These are phyloP conservation scores for Zygosaccharomyces sapae DNA, from an alignment of 1,139 yeast genomes.

Conservation along the genomic window DNA sequence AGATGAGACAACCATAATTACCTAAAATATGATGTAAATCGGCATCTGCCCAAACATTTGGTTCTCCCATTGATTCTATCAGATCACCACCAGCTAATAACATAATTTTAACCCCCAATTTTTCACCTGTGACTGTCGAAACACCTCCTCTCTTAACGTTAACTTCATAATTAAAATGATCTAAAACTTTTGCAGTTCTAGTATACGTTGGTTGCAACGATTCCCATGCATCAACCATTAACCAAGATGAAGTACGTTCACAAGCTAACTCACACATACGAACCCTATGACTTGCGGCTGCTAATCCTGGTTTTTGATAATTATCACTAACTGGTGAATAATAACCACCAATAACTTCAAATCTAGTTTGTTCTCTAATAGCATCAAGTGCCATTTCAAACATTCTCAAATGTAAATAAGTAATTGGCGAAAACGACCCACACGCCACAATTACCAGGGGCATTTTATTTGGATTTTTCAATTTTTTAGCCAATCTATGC, in stretches of 20 bases:
- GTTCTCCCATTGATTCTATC: conserved; percentile 99
- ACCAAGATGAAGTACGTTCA: conserved; percentile 93
- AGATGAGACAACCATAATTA: conserved; percentile 90
- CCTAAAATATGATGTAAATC: conserved; percentile 95
- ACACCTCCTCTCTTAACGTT: conserved; percentile 88
- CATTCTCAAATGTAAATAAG: conserved; percentile 92
- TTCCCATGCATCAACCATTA: conserved; percentile 99
- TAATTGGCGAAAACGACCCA: conserved; percentile 94
- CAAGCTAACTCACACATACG: conserved; percentile 98
- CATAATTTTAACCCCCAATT: conserved; percentile 90
- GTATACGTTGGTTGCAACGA: conserved; percentile 87
- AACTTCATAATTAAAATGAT: conserved; percentile 93
- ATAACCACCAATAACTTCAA: conserved; percentile 94
- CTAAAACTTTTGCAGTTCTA: conserved; percentile 90
- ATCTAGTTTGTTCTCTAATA: conserved; percentile 82
- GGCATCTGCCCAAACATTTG: conserved; percentile 97
- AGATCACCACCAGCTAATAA: conserved; percentile 95
- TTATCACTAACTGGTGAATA: conserved; percentile 97
- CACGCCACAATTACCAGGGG: conserved; percentile 96
- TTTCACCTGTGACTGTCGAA: conserved; percentile 64
- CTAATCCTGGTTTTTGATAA: conserved; percentile 89
- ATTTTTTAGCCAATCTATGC: conserved; percentile 69
- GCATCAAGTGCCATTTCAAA: conserved; percentile 98
- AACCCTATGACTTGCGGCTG: conserved; percentile 83
- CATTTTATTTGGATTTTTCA: conserved; percentile 71